Evolutionary conservation across 192 early-diverging fungal species (phyloP).

Genomic region (Glomus cerebriforme): DNA sequence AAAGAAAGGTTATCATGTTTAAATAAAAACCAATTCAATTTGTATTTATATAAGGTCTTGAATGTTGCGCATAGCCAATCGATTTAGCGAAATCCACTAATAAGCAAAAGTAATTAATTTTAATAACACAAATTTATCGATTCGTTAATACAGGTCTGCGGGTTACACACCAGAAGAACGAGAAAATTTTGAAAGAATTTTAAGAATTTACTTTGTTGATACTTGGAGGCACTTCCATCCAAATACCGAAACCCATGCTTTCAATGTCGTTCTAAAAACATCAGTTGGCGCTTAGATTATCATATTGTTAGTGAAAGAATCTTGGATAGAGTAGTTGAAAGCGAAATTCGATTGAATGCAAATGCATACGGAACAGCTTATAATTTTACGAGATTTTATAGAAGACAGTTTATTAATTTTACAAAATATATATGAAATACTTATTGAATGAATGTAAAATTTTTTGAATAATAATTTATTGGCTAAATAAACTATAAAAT

Average conservation of each 20-base stretch:
- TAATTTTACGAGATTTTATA: too few relatives aligned
- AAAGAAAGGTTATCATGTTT: too few relatives aligned
- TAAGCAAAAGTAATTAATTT: constrained; percentile 65
- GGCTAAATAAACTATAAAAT: too few relatives aligned
- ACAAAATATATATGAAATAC: too few relatives aligned
- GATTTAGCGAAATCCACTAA: constrained; percentile 75
- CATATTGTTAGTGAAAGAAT: constrained; percentile 66
- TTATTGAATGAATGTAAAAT: too few relatives aligned
- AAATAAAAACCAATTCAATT: background rate
- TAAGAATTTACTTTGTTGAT: constrained; percentile 74
- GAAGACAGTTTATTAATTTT: too few relatives aligned
- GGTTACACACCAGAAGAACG: constrained; percentile 87
- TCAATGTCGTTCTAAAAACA: constrained; percentile 62
- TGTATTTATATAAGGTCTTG: constrained; percentile 60
- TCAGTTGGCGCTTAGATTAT: constrained; percentile 90
- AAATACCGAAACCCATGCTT: constrained; percentile 59
- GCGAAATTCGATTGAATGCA: constrained; percentile 65
- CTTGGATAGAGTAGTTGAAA: constrained; percentile 58
- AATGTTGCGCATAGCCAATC: constrained; percentile 80
- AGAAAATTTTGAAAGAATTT: constrained; percentile 61
- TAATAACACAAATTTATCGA: background rate
- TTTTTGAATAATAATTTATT: too few relatives aligned
- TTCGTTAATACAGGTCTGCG: constrained; percentile 52
- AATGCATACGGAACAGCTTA: too few relatives aligned
- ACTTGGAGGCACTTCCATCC: constrained; percentile 75